These are phyloP conservation scores for Echium plantagineum DNA, from an alignment of 257 asterid genomes.

Conservation along the genomic window DNA sequence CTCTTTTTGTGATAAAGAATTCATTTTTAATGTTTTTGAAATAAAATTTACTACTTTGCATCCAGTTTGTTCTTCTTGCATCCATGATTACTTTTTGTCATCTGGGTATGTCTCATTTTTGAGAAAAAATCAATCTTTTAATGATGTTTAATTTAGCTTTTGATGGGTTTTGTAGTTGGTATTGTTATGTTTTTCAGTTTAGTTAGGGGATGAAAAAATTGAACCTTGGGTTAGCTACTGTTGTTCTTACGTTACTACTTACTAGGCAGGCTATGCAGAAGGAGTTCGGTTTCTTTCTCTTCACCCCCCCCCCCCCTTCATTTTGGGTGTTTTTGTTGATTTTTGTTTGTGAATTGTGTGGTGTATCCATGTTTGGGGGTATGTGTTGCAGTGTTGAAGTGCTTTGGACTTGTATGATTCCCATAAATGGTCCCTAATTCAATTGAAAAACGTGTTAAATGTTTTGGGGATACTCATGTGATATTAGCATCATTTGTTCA, in stretches of 20 bases:
- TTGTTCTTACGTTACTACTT: not conserved
- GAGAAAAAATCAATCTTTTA: not conserved
- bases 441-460: no score
- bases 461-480: no score
- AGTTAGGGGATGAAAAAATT: not conserved
- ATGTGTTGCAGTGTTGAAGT: no score
- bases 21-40: not conserved
- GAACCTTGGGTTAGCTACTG: not conserved
- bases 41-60: not conserved
- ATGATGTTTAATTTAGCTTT: no score
- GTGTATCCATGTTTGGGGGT: not conserved
- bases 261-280: no score
- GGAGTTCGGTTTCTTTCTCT: no score
- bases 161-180: constrained; percentile 4
- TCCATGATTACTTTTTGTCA: constrained; percentile 5
- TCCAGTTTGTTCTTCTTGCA: not conserved
- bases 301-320: no score
- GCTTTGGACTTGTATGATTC: no score
- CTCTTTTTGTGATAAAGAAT: constrained; percentile 7
- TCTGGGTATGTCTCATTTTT: constrained; percentile 16
- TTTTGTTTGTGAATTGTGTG: not conserved
- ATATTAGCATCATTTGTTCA: not conserved
- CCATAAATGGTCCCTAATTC: no score
- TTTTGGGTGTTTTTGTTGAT: no score
- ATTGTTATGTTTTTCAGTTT: not conserved